Evolutionary conservation across 495 filamentous ascomycete genomes (phyloP), one percentile per base, ranked within the genome.

Genomic region (Pseudomonodictys pantanalensis): DNA sequence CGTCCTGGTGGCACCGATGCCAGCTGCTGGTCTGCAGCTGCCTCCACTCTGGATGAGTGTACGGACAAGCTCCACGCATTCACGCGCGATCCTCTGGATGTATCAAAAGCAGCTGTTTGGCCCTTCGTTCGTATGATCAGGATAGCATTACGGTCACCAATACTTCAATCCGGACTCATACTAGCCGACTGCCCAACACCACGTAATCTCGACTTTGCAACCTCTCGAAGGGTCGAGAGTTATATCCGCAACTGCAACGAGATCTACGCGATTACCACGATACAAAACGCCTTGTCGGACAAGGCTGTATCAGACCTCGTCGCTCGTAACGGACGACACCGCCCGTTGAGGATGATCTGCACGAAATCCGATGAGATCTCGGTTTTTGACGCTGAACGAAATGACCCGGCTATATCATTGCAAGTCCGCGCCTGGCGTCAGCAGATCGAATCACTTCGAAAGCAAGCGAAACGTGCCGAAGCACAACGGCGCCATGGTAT

Each of bases 331-430:
- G 48, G 49, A 15, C 39, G 41, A 23, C 60, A 64, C 52, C 60
- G 60, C 11, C 60, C 60, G n/a, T 29, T 64, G 12, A 54, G 49
- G 2, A 64, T 64, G 26, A 45, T 64, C 6, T 64, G 60, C 42
- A 64, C 60, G 12, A 58, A 58, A 25, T 58, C 60, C 10, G 60
- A 58, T 20, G 60, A 51, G n/a, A 44, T 59, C 56, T 23, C 24
- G 22, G 9, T 24, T 10, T 39, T 53, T 8, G 24, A 52, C 7
- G 48, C 52, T 15, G 47, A 64, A 26, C 20, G 54, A 39, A 53
- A 42, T 6, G 23, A 53, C 12, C 48, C 55, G 3, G 55, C 52
- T 10, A 23, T 64, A 17, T 29, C 54, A 10, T 17, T 58, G n/a
- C 54, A 64, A 42, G 43, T 54, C 18, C n/a, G 54, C 11, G 54